Evolutionary conservation across 2,329 filamentous ascomycete genomes (phyloP).

Genomic region (Diplocarpon mali): DNA sequence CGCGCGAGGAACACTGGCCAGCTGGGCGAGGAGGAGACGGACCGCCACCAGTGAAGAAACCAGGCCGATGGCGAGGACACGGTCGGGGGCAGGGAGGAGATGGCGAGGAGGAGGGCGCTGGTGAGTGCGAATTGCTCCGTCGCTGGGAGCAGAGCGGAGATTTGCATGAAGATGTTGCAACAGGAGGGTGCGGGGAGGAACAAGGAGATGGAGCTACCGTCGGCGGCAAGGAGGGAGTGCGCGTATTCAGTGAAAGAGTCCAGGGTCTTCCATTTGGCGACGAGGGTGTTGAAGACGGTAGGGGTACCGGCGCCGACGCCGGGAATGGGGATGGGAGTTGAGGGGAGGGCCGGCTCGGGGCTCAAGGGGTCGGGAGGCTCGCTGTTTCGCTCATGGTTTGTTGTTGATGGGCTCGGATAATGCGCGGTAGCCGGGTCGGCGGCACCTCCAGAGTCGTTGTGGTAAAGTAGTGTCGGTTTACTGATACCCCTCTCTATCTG

Average conservation of each 20-base stretch:
- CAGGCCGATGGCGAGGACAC: constrained; percentile 1
- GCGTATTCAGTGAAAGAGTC: constrained; percentile 11
- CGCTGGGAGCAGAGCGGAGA: constrained; percentile 1
- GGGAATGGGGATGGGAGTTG: too few species aligned
- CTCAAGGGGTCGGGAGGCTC: too few species aligned
- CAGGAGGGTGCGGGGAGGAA: constrained; percentile 6
- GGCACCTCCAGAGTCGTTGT: not conserved
- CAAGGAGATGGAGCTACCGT: constrained; percentile 7
- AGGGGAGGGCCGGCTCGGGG: too few species aligned
- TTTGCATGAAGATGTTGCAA: constrained; percentile 10
- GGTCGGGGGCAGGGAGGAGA: constrained; percentile 7
- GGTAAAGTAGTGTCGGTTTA: not conserved
- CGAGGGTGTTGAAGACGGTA: constrained; percentile 1
- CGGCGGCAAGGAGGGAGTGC: constrained; percentile 5
- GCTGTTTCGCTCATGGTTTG: not conserved
- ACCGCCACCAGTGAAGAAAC: constrained; percentile 11
- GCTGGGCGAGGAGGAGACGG: constrained; percentile 5
- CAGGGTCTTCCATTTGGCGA: constrained; percentile 13
- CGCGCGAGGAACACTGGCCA: constrained; percentile 9
- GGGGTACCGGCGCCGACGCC: not conserved
- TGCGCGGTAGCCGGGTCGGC: not conserved
- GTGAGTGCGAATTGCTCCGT: constrained; percentile 7
- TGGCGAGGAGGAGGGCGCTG: constrained; percentile 8
- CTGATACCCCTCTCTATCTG: not conserved
- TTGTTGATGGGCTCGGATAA: constrained; percentile 2